Conservation (phyloP, 768 basidiomycete species). For the Rhodotorula diobovata region DNA sequence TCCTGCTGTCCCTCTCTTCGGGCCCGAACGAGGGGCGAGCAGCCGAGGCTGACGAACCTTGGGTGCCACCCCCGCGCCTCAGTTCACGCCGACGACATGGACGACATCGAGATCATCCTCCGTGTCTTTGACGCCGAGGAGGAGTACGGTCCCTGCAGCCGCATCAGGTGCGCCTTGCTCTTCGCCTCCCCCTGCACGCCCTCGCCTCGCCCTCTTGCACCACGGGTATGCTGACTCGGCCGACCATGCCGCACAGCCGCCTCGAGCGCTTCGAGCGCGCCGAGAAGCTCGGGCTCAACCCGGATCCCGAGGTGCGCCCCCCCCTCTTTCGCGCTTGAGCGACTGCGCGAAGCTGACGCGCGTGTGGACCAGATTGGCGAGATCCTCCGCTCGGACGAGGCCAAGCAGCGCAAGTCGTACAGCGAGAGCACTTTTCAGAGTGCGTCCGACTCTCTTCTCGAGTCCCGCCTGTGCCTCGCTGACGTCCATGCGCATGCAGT, state of each 20-base stretch:
- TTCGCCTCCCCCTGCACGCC: neutral
- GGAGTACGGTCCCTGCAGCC: conserved; percentile 74
- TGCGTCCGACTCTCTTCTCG: conserved; percentile 32
- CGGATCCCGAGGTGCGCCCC: conserved; percentile 63
- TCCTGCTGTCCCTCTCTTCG: too few relatives aligned
- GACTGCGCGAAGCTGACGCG: conserved; percentile 5
- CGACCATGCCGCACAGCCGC: conserved; percentile 49
- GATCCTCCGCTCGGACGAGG: conserved; percentile 69
- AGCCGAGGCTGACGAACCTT: too few relatives aligned
- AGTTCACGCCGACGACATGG: conserved; percentile 33
- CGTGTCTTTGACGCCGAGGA: conserved; percentile 70
- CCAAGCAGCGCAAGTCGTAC: conserved; percentile 55
- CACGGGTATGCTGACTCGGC: neutral
- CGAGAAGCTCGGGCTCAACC: conserved; percentile 66
- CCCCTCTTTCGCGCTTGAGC: neutral
- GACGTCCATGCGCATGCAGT: too few relatives aligned
- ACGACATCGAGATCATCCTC: conserved; percentile 38
- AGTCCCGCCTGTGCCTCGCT: neutral
- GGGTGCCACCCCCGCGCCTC: too few relatives aligned
- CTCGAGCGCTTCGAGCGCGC: conserved; percentile 86
- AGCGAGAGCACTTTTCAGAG: conserved; percentile 60
- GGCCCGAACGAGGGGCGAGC: too few relatives aligned
- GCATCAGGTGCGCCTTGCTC: conserved; percentile 49
- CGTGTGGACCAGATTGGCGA: conserved; percentile 60
- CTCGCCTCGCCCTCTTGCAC: neutral